phyloP scores from a whole-genome alignment of 345 rosid genomes.

The Camelina laxa region DNA sequence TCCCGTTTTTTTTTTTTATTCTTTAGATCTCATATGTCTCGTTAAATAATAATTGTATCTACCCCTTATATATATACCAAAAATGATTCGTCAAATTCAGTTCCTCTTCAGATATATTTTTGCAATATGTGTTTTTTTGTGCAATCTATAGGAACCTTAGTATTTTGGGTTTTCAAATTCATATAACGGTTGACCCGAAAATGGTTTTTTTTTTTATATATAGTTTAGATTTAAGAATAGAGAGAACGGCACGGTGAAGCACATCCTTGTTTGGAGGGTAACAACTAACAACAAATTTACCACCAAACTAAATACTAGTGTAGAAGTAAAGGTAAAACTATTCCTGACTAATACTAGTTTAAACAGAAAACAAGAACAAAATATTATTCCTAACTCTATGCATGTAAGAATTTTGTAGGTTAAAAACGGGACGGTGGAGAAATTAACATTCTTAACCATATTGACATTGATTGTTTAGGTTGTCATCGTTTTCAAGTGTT shows the following conservation, averaged over 20 bases:
- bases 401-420: not conserved
- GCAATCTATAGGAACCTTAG: not conserved
- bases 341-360: no score
- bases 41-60: not conserved
- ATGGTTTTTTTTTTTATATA: not conserved
- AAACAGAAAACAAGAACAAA: no score
- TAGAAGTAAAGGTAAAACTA: not conserved
- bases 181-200: not conserved
- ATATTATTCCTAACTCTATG: no score
- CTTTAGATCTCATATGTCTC: not conserved
- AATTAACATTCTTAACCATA: not conserved
- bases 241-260: no score
- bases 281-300: not conserved
- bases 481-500: conserved; percentile 1
- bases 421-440: not conserved
- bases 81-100: no score
- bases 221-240: not conserved
- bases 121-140: not conserved
- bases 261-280: not conserved
- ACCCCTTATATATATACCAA: not conserved
- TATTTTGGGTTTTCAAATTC: not conserved
- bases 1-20: not conserved
- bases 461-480: not conserved
- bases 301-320: not conserved
- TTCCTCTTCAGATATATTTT: not conserved